Evolutionary conservation across 495 filamentous ascomycete species (phyloP).

Genomic region (Trichoderma asperelloides): DNA sequence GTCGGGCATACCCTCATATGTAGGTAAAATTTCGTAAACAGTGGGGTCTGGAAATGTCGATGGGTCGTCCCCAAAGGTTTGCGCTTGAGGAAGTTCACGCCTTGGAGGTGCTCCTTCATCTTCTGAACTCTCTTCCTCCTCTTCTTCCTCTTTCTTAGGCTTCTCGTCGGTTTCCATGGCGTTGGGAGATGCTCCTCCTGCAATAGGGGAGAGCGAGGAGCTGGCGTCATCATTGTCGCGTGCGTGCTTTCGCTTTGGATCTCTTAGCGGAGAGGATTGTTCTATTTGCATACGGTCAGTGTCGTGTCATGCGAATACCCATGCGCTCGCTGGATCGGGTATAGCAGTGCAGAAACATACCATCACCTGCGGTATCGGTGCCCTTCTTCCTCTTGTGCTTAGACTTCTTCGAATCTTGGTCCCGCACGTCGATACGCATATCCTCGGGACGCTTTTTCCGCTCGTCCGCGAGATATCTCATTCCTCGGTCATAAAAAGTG

Average conservation of each 20-base stretch:
- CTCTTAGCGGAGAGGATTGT: conserved; percentile 37
- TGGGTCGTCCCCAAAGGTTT: conserved; percentile 86
- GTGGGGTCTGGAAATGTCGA: conserved; percentile 89
- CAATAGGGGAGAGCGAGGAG: conserved; percentile 55
- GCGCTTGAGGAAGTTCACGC: conserved; percentile 59
- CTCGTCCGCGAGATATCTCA: conserved; percentile 57
- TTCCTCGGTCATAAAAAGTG: conserved; percentile 58
- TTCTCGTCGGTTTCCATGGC: conserved; percentile 45
- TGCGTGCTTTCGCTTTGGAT: conserved; percentile 33
- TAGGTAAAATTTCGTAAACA: conserved; percentile 80
- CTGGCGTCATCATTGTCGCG: conserved; percentile 51
- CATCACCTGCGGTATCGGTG: conserved; percentile 45
- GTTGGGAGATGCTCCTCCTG: conserved; percentile 32
- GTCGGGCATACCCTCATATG: conserved; percentile 63
- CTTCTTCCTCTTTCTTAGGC: conserved; percentile 38
- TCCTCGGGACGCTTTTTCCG: conserved; percentile 50
- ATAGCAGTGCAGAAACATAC: conserved; percentile 7
- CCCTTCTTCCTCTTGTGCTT: conserved; percentile 53
- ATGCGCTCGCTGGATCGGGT: neutral
- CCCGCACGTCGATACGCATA: conserved; percentile 34
- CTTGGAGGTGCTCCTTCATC: conserved; percentile 72
- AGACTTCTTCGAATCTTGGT: conserved; percentile 41
- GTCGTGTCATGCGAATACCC: neutral
- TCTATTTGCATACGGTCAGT: conserved; percentile 23
- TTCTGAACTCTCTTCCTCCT: conserved; percentile 53